A percentile compares a stretch with the other conserved stretches of the same genome.
phyloP scores from a whole-genome alignment of 805 yeast species.

The Clavispora fructus region DNA sequence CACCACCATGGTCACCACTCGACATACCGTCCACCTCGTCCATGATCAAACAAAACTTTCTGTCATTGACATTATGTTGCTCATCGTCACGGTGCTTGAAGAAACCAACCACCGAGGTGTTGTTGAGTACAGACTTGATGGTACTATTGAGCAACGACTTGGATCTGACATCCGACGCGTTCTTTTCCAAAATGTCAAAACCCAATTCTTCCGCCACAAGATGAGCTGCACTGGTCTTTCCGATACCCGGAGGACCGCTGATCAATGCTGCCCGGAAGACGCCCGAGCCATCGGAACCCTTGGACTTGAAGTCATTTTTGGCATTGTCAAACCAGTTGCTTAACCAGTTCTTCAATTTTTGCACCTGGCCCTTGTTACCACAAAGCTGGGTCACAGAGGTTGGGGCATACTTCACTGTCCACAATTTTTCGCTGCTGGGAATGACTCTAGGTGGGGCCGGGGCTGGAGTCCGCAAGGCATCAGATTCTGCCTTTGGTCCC shows the following conservation, averaged over 20 bases:
- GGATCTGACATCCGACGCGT: constrained; percentile 87
- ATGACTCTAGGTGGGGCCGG: constrained; percentile 26
- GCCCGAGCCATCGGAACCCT: constrained; percentile 63
- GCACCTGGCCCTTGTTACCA: constrained; percentile 71
- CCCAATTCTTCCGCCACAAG: constrained; percentile 65
- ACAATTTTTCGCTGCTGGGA: constrained; percentile 59
- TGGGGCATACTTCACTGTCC: constrained; percentile 96
- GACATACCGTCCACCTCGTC: constrained; percentile 99
- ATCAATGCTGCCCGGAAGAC: constrained; percentile 77
- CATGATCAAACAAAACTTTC: constrained; percentile 81
- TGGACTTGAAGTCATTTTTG: constrained; percentile 49
- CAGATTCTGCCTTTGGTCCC: not conserved
- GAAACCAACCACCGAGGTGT: constrained; percentile 79
- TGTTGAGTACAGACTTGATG: constrained; percentile 67
- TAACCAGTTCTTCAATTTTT: constrained; percentile 69
- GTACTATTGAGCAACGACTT: constrained; percentile 67
- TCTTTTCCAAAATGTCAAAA: constrained; percentile 69
- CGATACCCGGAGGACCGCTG: constrained; percentile 85
- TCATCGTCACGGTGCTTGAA: constrained; percentile 41
- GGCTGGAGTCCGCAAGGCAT: not conserved
- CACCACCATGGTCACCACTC: constrained; percentile 98
- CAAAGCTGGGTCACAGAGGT: constrained; percentile 68
- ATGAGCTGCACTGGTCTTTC: constrained; percentile 80
- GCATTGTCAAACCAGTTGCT: constrained; percentile 63
- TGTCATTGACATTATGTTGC: constrained; percentile 31